A percentile compares a stretch with the other conserved stretches of the same genome.
Evolutionary conservation across 23 red algal genomes (phyloP).

Genomic region (Rhodosorus marinus): DNA sequence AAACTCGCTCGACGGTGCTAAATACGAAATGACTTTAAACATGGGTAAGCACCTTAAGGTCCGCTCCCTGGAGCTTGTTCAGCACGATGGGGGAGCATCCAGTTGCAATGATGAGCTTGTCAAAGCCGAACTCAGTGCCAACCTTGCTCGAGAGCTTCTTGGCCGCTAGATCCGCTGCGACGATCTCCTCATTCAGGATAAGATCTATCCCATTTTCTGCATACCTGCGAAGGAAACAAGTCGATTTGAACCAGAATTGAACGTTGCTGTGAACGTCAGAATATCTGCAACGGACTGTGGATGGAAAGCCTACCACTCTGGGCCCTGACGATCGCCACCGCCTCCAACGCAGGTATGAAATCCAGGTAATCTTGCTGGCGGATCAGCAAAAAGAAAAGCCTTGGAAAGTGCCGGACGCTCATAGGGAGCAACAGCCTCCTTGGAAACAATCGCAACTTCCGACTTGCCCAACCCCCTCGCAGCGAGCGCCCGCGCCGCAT

Average conservation of each 20-base stretch:
- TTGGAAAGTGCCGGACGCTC: constrained; percentile 94
- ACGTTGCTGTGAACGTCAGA: too few relatives aligned
- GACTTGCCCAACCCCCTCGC: constrained; percentile 20
- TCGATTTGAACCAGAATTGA: too few relatives aligned
- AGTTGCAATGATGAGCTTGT: constrained; percentile 56
- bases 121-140: constrained; percentile 7
- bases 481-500: constrained; percentile 72
- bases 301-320: too few relatives aligned
- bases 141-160: constrained; percentile 23
- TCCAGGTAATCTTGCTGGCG: constrained; percentile 65
- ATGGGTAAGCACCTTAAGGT: too few relatives aligned
- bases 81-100: constrained; percentile 41
- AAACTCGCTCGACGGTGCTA: too few relatives aligned
- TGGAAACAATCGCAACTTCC: constrained; percentile 35
- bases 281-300: too few relatives aligned
- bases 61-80: constrained; percentile 30
- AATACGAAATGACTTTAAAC: too few relatives aligned
- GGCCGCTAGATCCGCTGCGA: constrained; percentile 29
- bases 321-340: constrained; percentile 62
- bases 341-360: constrained; percentile 95
- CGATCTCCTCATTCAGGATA: constrained; percentile 42
- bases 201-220: constrained; percentile 42
- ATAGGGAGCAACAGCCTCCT: constrained; percentile 76
- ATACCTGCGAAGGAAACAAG: too few relatives aligned
- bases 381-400: constrained; percentile 55